Conservation (phyloP, 2,329 filamentous ascomycete genomes). For the Ambrosiella cleistominuta region DNA sequence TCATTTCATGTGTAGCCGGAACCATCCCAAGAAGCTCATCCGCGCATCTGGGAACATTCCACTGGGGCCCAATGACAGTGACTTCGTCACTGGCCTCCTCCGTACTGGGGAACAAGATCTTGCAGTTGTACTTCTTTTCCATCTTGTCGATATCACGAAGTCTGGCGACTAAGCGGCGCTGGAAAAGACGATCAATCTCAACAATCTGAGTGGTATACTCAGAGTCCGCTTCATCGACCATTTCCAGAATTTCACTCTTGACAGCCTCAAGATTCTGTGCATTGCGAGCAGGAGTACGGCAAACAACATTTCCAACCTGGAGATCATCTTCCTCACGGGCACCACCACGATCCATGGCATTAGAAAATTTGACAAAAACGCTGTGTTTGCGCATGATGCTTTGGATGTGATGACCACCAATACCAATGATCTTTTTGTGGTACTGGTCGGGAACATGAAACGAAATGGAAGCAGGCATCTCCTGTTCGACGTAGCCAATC, state of each 20-base stretch:
- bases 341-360: constrained; percentile 90
- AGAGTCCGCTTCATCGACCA: constrained; percentile 93
- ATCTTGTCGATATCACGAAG: constrained; percentile 81
- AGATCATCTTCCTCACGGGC: constrained; percentile 94
- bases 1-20: constrained; percentile 82
- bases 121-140: constrained; percentile 99
- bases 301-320: constrained; percentile 98
- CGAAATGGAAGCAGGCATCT: constrained; percentile 97
- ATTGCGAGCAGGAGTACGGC: constrained; percentile 88
- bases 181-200: constrained; percentile 84
- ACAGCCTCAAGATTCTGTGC: constrained; percentile 92
- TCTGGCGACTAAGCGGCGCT: constrained; percentile 79
- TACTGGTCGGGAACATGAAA: constrained; percentile 99
- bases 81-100: constrained; percentile 95
- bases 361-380: constrained; percentile 98
- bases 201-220: constrained; percentile 93
- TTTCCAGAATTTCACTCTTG: constrained; percentile 97
- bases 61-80: constrained; percentile 88
- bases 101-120: constrained; percentile 94
- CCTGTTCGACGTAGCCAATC: constrained; percentile 82
- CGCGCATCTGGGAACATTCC: constrained; percentile 92
- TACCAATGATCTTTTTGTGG: constrained; percentile 97
- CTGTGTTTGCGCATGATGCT: constrained; percentile 99
- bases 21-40: constrained; percentile 97
- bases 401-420: constrained; percentile 95